Evolutionary conservation across 495 filamentous ascomycete genomes (phyloP).

Genomic region (Friedmanniomyces simplex): DNA sequence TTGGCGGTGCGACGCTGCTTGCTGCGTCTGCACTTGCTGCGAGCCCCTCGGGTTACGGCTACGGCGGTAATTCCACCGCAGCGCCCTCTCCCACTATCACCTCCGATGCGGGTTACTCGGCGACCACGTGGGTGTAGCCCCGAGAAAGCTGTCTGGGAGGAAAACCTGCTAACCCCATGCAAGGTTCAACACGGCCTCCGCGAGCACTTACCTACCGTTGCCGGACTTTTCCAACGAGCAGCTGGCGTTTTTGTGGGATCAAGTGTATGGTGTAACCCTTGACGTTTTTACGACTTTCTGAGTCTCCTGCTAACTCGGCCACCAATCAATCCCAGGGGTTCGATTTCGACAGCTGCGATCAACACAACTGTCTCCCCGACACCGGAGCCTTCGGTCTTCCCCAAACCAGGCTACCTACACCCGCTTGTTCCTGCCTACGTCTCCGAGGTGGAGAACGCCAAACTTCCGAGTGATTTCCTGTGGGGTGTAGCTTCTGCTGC

Average conservation of each 20-base stretch:
- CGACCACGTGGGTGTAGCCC: neutral
- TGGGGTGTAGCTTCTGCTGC: conserved; percentile 28
- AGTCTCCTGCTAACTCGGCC: neutral
- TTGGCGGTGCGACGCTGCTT: neutral
- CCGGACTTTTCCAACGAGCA: conserved; percentile 36
- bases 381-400: conserved; percentile 33
- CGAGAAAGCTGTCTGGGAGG: too few relatives aligned
- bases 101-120: neutral
- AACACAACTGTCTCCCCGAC: conserved; percentile 36
- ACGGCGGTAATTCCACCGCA: neutral
- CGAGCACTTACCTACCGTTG: conserved; percentile 8
- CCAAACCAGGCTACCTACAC: conserved; percentile 31
- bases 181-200: conserved; percentile 3
- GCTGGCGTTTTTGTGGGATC: conserved; percentile 36
- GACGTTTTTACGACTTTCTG: neutral
- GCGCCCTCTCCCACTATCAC: neutral
- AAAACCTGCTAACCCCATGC: neutral
- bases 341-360: conserved; percentile 33
- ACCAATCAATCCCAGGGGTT: too few relatives aligned
- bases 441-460: conserved; percentile 21
- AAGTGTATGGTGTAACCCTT: too few relatives aligned
- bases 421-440: conserved; percentile 27
- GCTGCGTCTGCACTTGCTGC: neutral
- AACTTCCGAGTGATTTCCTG: conserved; percentile 25
- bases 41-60: too few relatives aligned